Evolutionary conservation across 176 grass and related monocot species (phyloP).

Genomic region (Metroxylon sagu): DNA sequence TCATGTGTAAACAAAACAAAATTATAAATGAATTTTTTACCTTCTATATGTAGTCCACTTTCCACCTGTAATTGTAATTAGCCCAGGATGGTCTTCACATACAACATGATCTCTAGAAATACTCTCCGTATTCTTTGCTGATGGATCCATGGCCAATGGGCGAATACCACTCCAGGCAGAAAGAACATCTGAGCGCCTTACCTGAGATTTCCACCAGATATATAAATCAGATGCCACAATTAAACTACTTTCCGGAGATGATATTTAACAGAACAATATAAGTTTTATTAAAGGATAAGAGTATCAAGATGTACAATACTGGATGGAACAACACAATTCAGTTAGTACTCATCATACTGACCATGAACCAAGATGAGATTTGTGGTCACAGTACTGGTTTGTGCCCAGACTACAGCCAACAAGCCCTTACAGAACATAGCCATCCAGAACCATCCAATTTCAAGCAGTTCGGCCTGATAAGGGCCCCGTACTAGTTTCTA

Average conservation of each 20-base stretch:
- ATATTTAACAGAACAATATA: neutral
- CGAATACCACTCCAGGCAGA: constrained; percentile 97
- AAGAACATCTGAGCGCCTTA: constrained; percentile 90
- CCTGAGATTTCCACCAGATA: constrained; percentile 37
- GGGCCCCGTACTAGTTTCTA: too few relatives aligned
- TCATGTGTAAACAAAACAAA: constrained; percentile 7
- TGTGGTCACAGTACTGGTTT: too few relatives aligned
- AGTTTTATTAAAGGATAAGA: too few relatives aligned
- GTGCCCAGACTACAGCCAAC: too few relatives aligned
- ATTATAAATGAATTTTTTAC: constrained; percentile 23
- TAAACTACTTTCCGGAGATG: neutral
- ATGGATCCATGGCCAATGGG: constrained; percentile 75
- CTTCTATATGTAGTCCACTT: constrained; percentile 98
- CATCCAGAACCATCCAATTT: too few relatives aligned
- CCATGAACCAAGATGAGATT: too few relatives aligned
- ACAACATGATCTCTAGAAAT: constrained; percentile 97
- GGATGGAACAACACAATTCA: too few relatives aligned
- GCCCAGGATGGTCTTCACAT: constrained; percentile 72
- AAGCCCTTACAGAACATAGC: too few relatives aligned
- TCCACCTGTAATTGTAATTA: constrained; percentile 97
- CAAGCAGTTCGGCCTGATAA: too few relatives aligned
- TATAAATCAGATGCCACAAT: neutral
- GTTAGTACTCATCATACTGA: too few relatives aligned
- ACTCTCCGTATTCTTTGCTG: constrained; percentile 89
- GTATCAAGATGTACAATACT: too few relatives aligned